phyloP scores from a whole-genome alignment of 495 filamentous ascomycete species.

The Tuber borchii region DNA sequence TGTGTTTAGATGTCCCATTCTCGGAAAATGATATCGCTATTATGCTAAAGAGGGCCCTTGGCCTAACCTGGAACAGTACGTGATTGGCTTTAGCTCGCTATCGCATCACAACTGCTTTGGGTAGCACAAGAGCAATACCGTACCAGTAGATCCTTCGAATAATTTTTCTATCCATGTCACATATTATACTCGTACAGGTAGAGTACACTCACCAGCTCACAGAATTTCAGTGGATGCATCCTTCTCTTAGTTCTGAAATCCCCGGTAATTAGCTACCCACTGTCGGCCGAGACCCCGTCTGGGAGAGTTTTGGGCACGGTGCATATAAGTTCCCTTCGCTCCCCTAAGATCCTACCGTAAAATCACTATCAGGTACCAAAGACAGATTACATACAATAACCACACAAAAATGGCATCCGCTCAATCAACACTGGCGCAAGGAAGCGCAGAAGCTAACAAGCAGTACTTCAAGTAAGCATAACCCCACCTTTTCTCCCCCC shows the following conservation, averaged over 20 bases:
- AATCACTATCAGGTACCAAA: not conserved
- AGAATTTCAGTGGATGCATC: not conserved
- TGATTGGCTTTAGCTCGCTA: not conserved
- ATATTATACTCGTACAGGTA: no score
- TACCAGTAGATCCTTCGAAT: not conserved
- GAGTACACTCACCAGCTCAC: not conserved
- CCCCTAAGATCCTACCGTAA: not conserved
- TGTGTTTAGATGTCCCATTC: not conserved
- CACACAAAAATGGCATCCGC: not conserved
- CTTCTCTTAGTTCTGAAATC: not conserved
- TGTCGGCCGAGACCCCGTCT: not conserved
- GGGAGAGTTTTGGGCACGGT: not conserved
- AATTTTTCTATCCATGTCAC: not conserved
- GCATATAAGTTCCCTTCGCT: not conserved
- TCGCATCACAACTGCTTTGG: not conserved
- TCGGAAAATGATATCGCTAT: not conserved
- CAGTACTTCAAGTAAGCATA: constrained; percentile 29
- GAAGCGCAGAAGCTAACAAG: constrained; percentile 23
- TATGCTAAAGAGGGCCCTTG: not conserved
- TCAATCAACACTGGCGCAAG: not conserved
- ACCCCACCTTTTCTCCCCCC: not conserved
- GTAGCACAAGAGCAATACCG: not conserved
- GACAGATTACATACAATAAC: not conserved
- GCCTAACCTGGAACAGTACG: not conserved
- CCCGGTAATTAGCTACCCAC: not conserved